Evolutionary conservation across 2,329 filamentous ascomycete genomes (phyloP), one percentile per base, ranked within the genome.

Genomic region (Penicillium oxalicum): DNA sequence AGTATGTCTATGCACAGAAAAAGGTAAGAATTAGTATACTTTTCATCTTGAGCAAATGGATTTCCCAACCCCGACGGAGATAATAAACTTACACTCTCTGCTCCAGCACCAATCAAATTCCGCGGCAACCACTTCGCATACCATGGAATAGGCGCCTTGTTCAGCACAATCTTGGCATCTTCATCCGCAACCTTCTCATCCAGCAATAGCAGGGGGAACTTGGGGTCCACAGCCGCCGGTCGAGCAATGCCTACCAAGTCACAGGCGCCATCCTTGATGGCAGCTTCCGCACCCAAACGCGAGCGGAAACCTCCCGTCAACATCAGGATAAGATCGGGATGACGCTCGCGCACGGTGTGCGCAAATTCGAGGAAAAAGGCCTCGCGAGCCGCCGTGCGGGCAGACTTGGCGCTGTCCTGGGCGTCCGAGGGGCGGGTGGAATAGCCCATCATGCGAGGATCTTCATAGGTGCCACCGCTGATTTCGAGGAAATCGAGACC

Each of bases 301-400:
- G 74, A 77, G 1, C 81, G 74, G 63, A 87, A 84, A 0, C 83
- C 83, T 3, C 83, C 83, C 0, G 81, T 85, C 3, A 86, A 73
- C 70, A 81, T 77, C 29, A 82, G 62, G 0, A 74, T 66, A 0
- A 77, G 63, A 3, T 66, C 53, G 0, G 74, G 72, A 47, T 77
- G 72, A 25, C 67, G 64, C 4, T 61, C 58, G 27, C 79, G 73
- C 32, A 80, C 74, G 7, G 71, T 68, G n/a, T 71, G 67, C 0
- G 81, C 79, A 53, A 86, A 87, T 40, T 85, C 78, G 1, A 86
- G 70, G 67, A 88, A 87, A 70, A 84, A 87, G 0, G 82, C 81
- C 56, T 87, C 83, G 6, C 83, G 75, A 0, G 74, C 74, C 9
- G 69, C 66, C 1, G 80, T 82, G 5, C 73, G 71, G 24, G 69